Percentiles rank a stretch among this genome's conserved stretches.
phyloP scores from a whole-genome alignment of 495 filamentous ascomycete species.

The Letharia columbiana region DNA sequence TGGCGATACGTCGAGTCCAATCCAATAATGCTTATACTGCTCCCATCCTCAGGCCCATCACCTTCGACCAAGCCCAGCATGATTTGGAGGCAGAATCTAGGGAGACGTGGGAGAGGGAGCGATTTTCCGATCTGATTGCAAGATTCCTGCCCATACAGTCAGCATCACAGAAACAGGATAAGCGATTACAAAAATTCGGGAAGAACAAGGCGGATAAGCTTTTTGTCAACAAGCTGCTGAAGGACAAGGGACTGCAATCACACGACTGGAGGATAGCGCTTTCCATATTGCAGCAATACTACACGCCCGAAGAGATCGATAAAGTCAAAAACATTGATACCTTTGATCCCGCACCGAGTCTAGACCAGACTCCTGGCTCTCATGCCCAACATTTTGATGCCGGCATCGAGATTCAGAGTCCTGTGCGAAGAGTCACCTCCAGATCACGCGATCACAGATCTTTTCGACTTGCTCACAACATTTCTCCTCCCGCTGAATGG shows the following conservation, averaged over 20 bases:
- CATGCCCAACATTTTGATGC: neutral
- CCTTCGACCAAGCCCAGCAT: neutral
- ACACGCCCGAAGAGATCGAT: neutral
- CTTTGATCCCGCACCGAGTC: neutral
- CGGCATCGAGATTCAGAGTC: neutral
- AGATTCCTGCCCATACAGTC: neutral
- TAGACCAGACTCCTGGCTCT: neutral
- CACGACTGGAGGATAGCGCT: conserved; percentile 23
- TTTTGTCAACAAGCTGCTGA: conserved; percentile 18
- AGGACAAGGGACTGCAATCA: conserved; percentile 12
- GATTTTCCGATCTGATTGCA: neutral
- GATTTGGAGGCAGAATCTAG: neutral
- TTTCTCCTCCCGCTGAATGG: conserved; percentile 11
- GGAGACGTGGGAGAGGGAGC: neutral
- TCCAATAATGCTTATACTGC: neutral
- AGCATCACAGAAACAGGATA: neutral
- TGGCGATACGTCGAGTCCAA: neutral
- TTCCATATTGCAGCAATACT: conserved; percentile 6
- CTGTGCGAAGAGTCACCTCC: neutral
- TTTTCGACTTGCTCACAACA: conserved; percentile 7
- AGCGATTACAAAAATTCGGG: neutral
- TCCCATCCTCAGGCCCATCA: neutral
- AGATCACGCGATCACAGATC: neutral
- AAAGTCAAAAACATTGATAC: neutral
- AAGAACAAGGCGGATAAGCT: conserved; percentile 18